Base-by-base conservation (phyloP, 2,329 filamentous ascomycete species). In the Talaromyces verruculosus region DNA sequence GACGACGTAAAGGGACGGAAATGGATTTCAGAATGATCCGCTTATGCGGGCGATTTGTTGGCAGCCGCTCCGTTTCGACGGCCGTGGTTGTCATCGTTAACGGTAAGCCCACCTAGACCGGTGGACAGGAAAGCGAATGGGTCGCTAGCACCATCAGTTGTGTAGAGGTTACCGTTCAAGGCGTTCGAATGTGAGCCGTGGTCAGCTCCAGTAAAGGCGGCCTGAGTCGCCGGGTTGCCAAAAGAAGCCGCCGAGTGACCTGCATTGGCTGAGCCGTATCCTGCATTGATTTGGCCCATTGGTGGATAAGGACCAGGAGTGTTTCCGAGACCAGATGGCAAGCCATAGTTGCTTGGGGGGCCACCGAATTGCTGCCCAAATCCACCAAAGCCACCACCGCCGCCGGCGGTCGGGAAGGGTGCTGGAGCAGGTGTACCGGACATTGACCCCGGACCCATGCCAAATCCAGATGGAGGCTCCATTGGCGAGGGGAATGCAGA, bases 201-300 rank as follows among this genome's bases (percentile, higher is more conserved):
- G 72, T 89, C 89, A 45, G 92, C 93, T 47, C 91, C 91, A 76
- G 92, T 91, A 84, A 99, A 99, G 30, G 95, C 94, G 67, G 93
- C 93, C 81, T 98, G 94, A 17, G 94, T 92, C 68, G 92, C 91
- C 69, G 93, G 91, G 82, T 93, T 96, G 76, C 97, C 93, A 74
- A 99, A 98, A 5, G 90, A 90, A 13, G 92, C 91, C 49, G 91
- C 91, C 28, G 91, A 91, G 79, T 95, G 92, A 71, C 92, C 89
- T 62, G 89, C 88, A 45, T 89, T 90, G 64, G 88, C 89, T 51
- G 91, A 89, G 66, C 89, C 89, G 72, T 89, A 97, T 72, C 93
- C 91, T 43, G 90, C 91, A 77, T 92, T 91, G 80, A 97, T 87
- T 70, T 80, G 78, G 51, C 78, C 78, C 79, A 82, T 81, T 5